Evolutionary conservation across 2,329 filamentous ascomycete species (phyloP), one percentile per base, ranked within the genome.

Genomic region (Cadophora sp.): DNA sequence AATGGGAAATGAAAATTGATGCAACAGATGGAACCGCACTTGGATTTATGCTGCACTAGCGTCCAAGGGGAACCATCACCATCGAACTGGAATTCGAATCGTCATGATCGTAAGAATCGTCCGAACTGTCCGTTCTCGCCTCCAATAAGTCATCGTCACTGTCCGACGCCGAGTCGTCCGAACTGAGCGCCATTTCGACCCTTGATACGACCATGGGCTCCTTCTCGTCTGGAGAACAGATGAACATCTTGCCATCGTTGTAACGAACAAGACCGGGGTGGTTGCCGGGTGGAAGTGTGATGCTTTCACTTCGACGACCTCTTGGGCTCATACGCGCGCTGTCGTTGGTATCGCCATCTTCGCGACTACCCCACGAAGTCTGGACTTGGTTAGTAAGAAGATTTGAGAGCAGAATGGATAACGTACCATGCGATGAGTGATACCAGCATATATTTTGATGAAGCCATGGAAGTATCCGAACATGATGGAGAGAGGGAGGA

Each of bases 361-460:
- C 92, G 80, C 94, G 91, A 81, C 93, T 97, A 76, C 94, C 94
- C 94, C 94, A 97, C 62, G 94, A 95, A 53, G 94, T 97, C 94
- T 97, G 77, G 55, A 67, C 60, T 56, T 62, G 27, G 41, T 70
- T 59, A 73, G 74, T 11, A 53, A 24, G 39, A 53, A 33, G 20
- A 27, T 30, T 18, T 7, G 7, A 45, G 51, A 36, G 20, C 33
- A 53, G 51, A 20, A 43, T 16, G 65, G n/a, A 22, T 47, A 20
- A 83, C 90, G 80, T 86, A 96, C 93, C 87, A 92, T 90, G 76
- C 91, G 90, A 73, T 94, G 87, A 66, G 94, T 97, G 72, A 91
- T 83, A 69, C 94, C 84, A 48, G 95, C 94, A 76, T 95, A 95
- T 70, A 97, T 84, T 83, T 97, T 97, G 84, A 98, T 94, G 69